These are phyloP conservation scores for Elsinoe ampelina DNA, from an alignment of 2,329 filamentous ascomycete species.

Conservation along the genomic window DNA sequence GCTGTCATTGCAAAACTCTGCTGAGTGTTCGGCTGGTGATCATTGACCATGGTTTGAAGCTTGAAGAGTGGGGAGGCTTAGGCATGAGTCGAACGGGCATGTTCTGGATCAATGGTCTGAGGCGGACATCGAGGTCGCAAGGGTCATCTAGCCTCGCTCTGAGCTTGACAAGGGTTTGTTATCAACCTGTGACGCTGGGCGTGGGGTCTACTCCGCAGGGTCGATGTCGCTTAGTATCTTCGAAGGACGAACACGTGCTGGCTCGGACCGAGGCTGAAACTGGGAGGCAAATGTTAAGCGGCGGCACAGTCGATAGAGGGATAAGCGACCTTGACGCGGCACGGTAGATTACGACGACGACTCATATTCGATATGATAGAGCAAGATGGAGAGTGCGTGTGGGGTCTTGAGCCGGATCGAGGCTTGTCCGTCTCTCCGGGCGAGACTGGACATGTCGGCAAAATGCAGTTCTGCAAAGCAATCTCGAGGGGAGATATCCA, in stretches of 20 bases:
- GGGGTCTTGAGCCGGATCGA: neutral
- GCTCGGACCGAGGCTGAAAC: conserved; percentile 3
- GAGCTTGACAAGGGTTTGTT: neutral
- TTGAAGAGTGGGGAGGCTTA: too few species aligned
- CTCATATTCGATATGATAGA: neutral
- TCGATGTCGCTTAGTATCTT: neutral
- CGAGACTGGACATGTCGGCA: neutral
- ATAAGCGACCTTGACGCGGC: conserved; percentile 3
- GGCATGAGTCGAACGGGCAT: too few species aligned
- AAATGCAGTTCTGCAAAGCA: too few species aligned
- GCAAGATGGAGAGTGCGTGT: neutral
- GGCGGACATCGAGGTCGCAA: neutral
- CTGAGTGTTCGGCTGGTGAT: neutral
- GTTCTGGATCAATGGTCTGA: too few species aligned
- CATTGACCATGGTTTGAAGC: too few species aligned
- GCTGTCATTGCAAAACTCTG: conserved; percentile 1
- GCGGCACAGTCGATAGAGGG: neutral
- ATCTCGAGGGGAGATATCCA: too few species aligned
- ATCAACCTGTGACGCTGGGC: neutral
- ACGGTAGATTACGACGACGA: neutral
- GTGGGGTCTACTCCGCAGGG: neutral
- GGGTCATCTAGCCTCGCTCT: neutral
- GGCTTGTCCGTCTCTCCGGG: neutral
- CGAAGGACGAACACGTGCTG: neutral
- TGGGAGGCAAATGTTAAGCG: neutral